These are phyloP conservation scores for Ganoderma multipileum DNA, from an alignment of 1,284 basidiomycete genomes.

Conservation along the genomic window DNA sequence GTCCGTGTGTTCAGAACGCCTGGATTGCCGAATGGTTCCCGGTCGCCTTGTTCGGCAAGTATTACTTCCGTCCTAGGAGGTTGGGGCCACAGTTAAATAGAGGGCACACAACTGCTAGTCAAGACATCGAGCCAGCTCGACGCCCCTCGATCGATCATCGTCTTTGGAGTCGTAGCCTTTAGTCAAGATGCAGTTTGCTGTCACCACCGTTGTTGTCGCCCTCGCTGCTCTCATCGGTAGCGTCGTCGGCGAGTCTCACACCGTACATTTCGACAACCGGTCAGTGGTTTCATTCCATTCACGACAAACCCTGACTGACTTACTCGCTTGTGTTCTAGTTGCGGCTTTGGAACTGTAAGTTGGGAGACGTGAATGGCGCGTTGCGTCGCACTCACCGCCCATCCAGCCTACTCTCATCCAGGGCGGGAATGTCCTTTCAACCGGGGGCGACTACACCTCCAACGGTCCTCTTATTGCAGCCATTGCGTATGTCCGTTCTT, in stretches of 20 bases:
- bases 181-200: conserved; percentile 39
- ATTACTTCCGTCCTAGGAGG: too few species aligned
- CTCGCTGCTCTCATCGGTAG: conserved; percentile 33
- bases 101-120: too few species aligned
- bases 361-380: background rate
- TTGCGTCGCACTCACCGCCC: background rate
- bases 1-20: too few species aligned
- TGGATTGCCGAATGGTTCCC: too few species aligned
- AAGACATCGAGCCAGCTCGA: background rate
- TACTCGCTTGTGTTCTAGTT: conserved; percentile 32
- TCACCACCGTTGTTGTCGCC: conserved; percentile 38
- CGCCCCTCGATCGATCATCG: background rate
- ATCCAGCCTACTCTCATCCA: conserved; percentile 43
- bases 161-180: too few species aligned
- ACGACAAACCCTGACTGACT: background rate
- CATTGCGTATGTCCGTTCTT: conserved; percentile 43
- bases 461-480: conserved; percentile 38
- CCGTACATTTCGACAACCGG: conserved; percentile 46
- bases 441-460: conserved; percentile 41
- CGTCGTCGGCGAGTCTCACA: conserved; percentile 46
- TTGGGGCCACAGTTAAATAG: background rate
- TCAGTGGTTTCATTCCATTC: conserved; percentile 28
- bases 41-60: too few species aligned
- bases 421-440: conserved; percentile 42
- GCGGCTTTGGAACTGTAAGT: conserved; percentile 45